Conservation (phyloP, 176 grass and related monocot species). For the Hyparrhenia diplandra region DNA sequence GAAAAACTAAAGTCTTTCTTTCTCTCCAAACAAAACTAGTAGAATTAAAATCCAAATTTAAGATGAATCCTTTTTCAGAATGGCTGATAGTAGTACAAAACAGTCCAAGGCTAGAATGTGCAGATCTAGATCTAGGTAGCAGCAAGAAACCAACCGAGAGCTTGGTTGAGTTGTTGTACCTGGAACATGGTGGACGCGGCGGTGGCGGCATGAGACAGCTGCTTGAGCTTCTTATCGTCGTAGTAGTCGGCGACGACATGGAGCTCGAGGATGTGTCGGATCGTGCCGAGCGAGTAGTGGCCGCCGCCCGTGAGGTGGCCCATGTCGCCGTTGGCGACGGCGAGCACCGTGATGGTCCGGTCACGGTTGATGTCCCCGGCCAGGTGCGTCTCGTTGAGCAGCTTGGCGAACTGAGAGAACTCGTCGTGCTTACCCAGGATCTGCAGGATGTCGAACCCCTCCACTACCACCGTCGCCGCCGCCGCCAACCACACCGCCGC, state of each 20-base stretch:
- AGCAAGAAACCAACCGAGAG: neutral
- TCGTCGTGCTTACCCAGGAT: constrained; percentile 69
- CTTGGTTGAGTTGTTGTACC: too few species aligned
- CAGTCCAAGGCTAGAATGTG: neutral
- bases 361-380: constrained; percentile 82
- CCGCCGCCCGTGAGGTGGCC: constrained; percentile 28
- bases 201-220: constrained; percentile 60
- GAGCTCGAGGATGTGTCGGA: constrained; percentile 78
- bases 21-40: neutral
- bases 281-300: constrained; percentile 57
- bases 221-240: constrained; percentile 93
- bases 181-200: constrained; percentile 77
- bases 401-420: constrained; percentile 87
- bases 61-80: neutral
- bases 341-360: constrained; percentile 86
- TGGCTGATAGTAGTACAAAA: neutral
- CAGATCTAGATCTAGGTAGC: too few species aligned
- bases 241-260: constrained; percentile 96
- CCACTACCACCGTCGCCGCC: neutral
- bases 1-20: neutral
- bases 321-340: constrained; percentile 73
- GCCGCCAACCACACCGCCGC: too few species aligned
- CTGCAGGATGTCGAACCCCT: constrained; percentile 85
- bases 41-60: neutral
- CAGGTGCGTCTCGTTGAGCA: constrained; percentile 68